Evolutionary conservation across 2,329 filamentous ascomycete species (phyloP), one percentile per base, ranked within the genome.

Genomic region (Onygenales sp.): DNA sequence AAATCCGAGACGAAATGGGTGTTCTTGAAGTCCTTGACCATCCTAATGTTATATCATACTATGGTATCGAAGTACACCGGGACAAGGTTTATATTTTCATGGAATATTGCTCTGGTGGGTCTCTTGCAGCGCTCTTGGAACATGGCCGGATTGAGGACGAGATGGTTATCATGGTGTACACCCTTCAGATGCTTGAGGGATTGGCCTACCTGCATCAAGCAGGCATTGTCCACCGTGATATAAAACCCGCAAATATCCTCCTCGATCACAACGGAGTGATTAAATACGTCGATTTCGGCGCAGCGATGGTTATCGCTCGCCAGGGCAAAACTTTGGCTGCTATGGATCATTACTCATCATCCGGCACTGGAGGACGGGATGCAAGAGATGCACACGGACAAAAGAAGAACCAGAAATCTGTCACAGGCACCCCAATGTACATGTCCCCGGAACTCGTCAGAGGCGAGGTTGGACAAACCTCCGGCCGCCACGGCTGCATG

Each of bases 31-130:
- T 96, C 1, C 79, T 98, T 45, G 91, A 98, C 65, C 93, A 98
- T 66, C 93, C 93, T 21, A 98, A 98, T 66, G 89, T 98, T 57
- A 94, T 98, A 21, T 92, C 90, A 8, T 98, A 98, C 72, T 93
- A 93, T 66, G 93, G 93, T 55, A 97, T 98, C 64, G 93, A 98
- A 70, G 93, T 96, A 2, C 93, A 98, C 71, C 83, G 93, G 58
- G 93, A 98, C 76, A 93, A 95, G 66, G 93, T 98, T n/a, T 98
- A 97, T 71, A 96, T 98, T 61, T 98, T 98, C 69, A 98, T 98
- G 93, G 93, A 98, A 70, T 97, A 95, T 71, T 98, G 93, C 70
- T 94, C 90, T 4, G 92, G 93, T 50, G 93, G 93, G 17, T 97
- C 92, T 13, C 78, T 98, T 48, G 91, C 93, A 43, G 87, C 82